Conservation (phyloP, 129 eudicot genomes). For the Tagetes patula region DNA sequence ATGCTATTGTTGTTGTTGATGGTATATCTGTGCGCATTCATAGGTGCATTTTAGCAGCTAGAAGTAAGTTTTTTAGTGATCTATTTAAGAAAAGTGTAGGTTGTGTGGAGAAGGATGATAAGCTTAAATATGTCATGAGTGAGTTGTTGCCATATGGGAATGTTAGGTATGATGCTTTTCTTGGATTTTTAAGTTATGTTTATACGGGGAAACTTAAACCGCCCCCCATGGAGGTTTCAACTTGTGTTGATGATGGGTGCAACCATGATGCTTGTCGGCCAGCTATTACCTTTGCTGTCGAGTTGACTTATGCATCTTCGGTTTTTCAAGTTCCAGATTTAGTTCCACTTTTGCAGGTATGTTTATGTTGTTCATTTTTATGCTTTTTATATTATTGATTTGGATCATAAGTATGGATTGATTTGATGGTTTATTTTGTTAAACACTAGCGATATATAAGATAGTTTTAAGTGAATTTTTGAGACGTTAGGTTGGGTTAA, state of each 20-base stretch:
- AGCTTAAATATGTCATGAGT: conserved; percentile 43
- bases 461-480: too few species aligned
- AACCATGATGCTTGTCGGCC: conserved; percentile 73
- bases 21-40: conserved; percentile 57
- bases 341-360: conserved; percentile 60
- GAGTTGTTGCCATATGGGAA: conserved; percentile 50
- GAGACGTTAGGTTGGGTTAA: too few species aligned
- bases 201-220: conserved; percentile 73
- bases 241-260: conserved; percentile 69
- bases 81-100: conserved; percentile 36
- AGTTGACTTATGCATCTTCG: conserved; percentile 67
- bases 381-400: neutral
- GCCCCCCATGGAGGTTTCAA: conserved; percentile 65
- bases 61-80: conserved; percentile 62
- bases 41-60: conserved; percentile 71
- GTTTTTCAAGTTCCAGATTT: conserved; percentile 66
- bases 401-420: neutral
- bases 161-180: conserved; percentile 66
- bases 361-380: neutral
- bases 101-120: conserved; percentile 36
- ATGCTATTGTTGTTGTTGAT: conserved; percentile 61
- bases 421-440: neutral
- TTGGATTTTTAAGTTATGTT: conserved; percentile 53
- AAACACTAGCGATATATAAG: too few species aligned
- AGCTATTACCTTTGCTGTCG: conserved; percentile 63